Base-by-base conservation (phyloP, 2,329 filamentous ascomycete genomes). In the Cladobotryum protrusum region DNA sequence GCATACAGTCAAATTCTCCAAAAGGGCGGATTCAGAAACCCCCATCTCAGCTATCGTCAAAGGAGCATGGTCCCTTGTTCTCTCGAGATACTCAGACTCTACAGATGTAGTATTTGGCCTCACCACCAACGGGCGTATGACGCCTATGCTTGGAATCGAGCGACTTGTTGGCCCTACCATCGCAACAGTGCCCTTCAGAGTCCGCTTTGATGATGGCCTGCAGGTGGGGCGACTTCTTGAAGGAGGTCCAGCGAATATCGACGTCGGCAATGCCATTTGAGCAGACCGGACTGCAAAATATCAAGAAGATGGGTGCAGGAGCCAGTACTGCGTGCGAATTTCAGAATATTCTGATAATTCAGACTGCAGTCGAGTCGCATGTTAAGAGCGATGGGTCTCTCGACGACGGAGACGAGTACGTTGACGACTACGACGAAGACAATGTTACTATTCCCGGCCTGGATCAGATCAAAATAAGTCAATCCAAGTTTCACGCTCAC, bases 11-110 rank as follows among this genome's bases (percentile, higher is more conserved):
- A 29, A 29, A 29, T 29, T 29, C 24, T 5, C 24, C 24, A 29
- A 29, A 29, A 29, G 24, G 24, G 24, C 24, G 6, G 24, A 29
- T 29, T 29, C 24, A 29, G 24, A 29, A 29, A 29, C 24, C 24
- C 24, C 24, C 24, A 29, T 29, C 24, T 29, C 24, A 29, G 24
- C 50, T 43, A 43, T 56, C 9, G 41, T 57, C 11, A 49, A 51
- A 29, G 50, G 51, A 24, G 40, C 40, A 5, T 43, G 40, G 40
- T n/a, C 40, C 15, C 19, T 43, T 5, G 15, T 43, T 14, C 40
- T 43, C n/a, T 14, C 15, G 13, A 18, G 19, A 18, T 24, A 43
- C 12, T 19, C 40, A 14, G 19, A 24, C 40, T 43, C 40, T 24
- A 39, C 14, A n/a, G 36, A 43, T 43, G 40, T 43, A 14, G 40